Conservation (phyloP, 108 stramenopile genomes). For the Skeletonema potamos region DNA sequence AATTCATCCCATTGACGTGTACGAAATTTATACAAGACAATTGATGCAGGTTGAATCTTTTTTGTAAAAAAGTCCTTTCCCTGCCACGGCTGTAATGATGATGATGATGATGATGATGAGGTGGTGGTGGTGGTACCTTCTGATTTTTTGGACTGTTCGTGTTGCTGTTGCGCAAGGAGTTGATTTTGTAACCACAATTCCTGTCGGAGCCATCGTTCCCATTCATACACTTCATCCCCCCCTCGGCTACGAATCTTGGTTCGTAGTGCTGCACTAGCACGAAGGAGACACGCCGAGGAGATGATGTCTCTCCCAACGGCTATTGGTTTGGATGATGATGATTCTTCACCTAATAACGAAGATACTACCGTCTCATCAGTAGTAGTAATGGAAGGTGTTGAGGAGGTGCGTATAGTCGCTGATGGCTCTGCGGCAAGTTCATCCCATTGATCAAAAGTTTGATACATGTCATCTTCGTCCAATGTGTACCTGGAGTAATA, state of each 20-base stretch:
- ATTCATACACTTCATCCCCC: slow-evolving; percentile 45
- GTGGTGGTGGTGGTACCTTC: too few relatives aligned
- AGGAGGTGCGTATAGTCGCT: background rate
- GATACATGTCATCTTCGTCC: slow-evolving; percentile 55
- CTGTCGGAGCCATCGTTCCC: slow-evolving; percentile 51
- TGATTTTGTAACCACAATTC: slow-evolving; percentile 22
- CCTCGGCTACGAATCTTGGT: slow-evolving; percentile 51
- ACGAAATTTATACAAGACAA: slow-evolving; percentile 38
- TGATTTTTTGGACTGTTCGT: background rate
- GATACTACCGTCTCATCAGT: too few relatives aligned
- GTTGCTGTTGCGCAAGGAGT: background rate
- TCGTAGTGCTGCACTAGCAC: slow-evolving; percentile 44
- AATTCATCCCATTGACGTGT: slow-evolving; percentile 38
- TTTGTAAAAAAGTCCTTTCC: slow-evolving; percentile 49
- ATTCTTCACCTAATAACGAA: too few relatives aligned
- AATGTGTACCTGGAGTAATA: slow-evolving; percentile 36
- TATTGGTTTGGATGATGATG: slow-evolving; percentile 3
- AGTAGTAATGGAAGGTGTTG: background rate
- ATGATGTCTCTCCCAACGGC: slow-evolving; percentile 40
- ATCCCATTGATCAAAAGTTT: slow-evolving; percentile 61
- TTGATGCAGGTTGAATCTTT: slow-evolving; percentile 43
- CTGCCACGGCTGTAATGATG: slow-evolving; percentile 20
- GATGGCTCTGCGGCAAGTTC: slow-evolving; percentile 34
- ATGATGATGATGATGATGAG: background rate
- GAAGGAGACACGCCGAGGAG: slow-evolving; percentile 46